Evolutionary conservation across 495 filamentous ascomycete genomes (phyloP), one percentile per base, ranked within the genome.

Genomic region (Aspergillus cavernicola): DNA sequence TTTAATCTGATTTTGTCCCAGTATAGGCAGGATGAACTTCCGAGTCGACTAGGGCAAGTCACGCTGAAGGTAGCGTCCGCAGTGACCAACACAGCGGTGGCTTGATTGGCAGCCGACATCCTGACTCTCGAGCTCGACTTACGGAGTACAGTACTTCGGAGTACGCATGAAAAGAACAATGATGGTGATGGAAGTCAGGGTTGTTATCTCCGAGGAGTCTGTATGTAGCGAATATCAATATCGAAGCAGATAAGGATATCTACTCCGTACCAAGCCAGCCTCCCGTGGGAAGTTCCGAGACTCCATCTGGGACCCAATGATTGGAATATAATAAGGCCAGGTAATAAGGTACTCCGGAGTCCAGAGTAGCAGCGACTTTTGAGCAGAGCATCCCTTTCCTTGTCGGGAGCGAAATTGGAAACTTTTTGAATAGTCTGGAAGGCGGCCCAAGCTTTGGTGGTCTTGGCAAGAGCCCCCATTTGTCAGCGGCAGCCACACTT

Each of bases 381-480:
- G n/a, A n/a, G n/a, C n/a, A n/a, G n/a, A n/a, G n/a, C n/a, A n/a
- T n/a, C n/a, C n/a, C n/a, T n/a, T n/a, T n/a, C n/a, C n/a, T n/a
- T n/a, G n/a, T n/a, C n/a, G n/a, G n/a, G n/a, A n/a, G n/a, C n/a
- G n/a, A n/a, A n/a, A n/a, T n/a, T n/a, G n/a, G n/a, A n/a, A n/a
- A n/a, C n/a, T n/a, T n/a, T n/a, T n/a, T n/a, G n/a, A n/a, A 53
- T 24, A 50, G 45, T 55, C 46, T 63, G 60, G 57, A 57, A 63
- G 35, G 50, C 56, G 56, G 57, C 48, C 57, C 54, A 59, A 60
- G 53, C 57, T 59, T 59, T 49, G 50, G 38, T 9, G 15, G 41
- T 53, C 57, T 63, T 63, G 61, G 57, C 55, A 42, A n/a, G 11
- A 10, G 37, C 45, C 43, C 52, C 31, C 50, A 40, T 44, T 55